Evolutionary conservation across 257 asterid species (phyloP), one percentile per base, ranked within the genome.

Genomic region (Nicotiana tabacum): DNA sequence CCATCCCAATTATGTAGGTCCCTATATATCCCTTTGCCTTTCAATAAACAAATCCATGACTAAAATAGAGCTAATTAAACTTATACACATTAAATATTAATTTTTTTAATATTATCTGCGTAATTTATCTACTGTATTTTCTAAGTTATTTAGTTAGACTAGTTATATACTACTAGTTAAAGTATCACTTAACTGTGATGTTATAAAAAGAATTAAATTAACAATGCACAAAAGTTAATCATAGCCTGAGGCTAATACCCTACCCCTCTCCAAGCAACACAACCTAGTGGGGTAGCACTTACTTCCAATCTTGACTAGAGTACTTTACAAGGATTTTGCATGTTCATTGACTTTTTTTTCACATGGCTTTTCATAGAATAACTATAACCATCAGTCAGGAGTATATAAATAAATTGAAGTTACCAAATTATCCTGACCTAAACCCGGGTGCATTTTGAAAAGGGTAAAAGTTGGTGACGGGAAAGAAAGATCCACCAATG

Each of bases 341-440:
- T 90, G 89, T 90, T 92, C 91, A 55, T 62, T 78, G 77, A 56
- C 87, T 83, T 87, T 83, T 78, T 29, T 84, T 86, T 86, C 98
- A 92, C 97, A 91, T 92, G 97, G 93, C 74, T 82, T 88, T 90
- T 84, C 66, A 85, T 81, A 74, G 51, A 83, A 56, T 15, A 74
- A 61, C 82, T 56, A 48, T 37, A 83, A 9, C 21, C 48, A 5
- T 68, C 78, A 74, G 62, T 3, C 30, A 48, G 13, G 27, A 37
- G 80, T 72, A 33, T 6, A 24, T 48, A 27, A 24, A 46, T 13
- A 21, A 74, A 74, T 27, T n/a, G 30, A n/a, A 67, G 21, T 74
- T 81, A 81, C 84, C 62, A 64, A 53, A 51, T 57, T 81, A 16
- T 64, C 67, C 82, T 57, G 43, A 60, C 39, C 56, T 76, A 33